These are phyloP conservation scores for bread wheat (Triticum aestivum) DNA, from an alignment of 176 grass and related monocot species.

Conservation along the genomic window IWGSC_CS_RefSeq_v2.1 NC_057807.1:516775692-516776191, in stretches of 20 bases:
- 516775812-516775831: conserved; percentile 61
- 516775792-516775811: conserved; percentile 63
- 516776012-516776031: conserved; percentile 9
- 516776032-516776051: background rate
- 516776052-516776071: background rate
- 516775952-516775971: conserved; percentile 36
- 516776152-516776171: too few relatives aligned
- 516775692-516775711: conserved; percentile 73
- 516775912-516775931: background rate
- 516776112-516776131: too few relatives aligned
- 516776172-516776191: too few relatives aligned
- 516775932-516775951: background rate
- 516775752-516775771: conserved; percentile 69
- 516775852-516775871: conserved; percentile 78
- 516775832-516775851: conserved; percentile 63
- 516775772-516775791: conserved; percentile 84
- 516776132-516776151: too few relatives aligned
- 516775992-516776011: background rate
- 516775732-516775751: conserved; percentile 70
- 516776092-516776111: background rate
- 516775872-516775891: conserved; percentile 57
- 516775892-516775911: conserved; percentile 6
- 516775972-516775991: background rate
- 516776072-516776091: conserved; percentile 10
- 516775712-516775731: conserved; percentile 61